A percentile compares a stretch with the other conserved stretches of the same genome.
phyloP scores from a whole-genome alignment of 257 asterid species.

The Petrea volubilis region DNA sequence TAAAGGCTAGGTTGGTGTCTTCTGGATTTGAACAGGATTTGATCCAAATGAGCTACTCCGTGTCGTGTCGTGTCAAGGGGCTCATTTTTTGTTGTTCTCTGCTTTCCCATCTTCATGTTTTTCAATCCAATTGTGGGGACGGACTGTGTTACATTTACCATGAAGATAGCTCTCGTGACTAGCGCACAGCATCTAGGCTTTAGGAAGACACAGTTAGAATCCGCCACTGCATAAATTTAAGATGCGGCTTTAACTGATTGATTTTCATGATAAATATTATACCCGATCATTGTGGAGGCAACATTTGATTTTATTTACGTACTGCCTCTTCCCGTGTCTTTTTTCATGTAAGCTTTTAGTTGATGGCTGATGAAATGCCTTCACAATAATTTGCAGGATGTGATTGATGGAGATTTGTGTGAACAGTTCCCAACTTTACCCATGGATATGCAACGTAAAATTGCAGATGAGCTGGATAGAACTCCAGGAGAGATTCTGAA shows the following conservation, averaged over 20 bases:
- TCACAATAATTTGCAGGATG: slow-evolving; percentile 62
- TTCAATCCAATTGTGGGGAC: neutral
- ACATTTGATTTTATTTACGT: neutral
- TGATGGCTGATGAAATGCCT: slow-evolving; percentile 8
- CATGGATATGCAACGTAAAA: slow-evolving; percentile 95
- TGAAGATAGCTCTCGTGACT: neutral
- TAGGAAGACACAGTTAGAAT: neutral
- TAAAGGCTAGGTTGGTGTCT: neutral
- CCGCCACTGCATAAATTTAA: neutral
- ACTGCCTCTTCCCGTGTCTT: neutral
- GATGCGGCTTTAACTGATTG: neutral
- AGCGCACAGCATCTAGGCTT: neutral
- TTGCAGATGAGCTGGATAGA: slow-evolving; percentile 96
- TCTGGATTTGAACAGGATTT: neutral
- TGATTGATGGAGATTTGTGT: slow-evolving; percentile 93
- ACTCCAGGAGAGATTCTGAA: slow-evolving; percentile 96
- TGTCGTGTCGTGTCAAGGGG: neutral
- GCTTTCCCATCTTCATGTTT: neutral
- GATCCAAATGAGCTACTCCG: neutral
- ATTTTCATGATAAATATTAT: neutral
- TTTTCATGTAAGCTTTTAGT: neutral
- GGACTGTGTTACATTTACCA: neutral
- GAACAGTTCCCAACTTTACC: slow-evolving; percentile 94
- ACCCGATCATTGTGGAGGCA: neutral
- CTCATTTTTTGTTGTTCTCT: neutral